Base-by-base conservation (phyloP, 257 asterid species). In the Salvia rosmarinus region DNA sequence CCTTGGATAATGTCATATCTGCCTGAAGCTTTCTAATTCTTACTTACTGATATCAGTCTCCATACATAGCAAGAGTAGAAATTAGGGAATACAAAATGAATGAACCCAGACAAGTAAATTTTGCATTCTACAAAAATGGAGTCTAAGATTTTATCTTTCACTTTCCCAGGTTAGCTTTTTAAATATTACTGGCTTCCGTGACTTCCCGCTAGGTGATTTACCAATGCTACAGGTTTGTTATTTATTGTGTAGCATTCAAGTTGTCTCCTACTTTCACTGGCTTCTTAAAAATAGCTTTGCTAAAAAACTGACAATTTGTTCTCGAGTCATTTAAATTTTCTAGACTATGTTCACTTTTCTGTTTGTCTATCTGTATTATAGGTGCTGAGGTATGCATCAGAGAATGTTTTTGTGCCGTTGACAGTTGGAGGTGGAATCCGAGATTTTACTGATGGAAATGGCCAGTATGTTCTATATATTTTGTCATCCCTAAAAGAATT, bases 401-500 rank as follows among this genome's bases (percentile, higher is more conserved):
- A 92, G 81, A 86, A 90, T 73, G 90, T 89, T 65, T 92, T 92
- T 78, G 98, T 92, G 65, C 98, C 98, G 14, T 84, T 92, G 75
- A 90, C 98, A 20, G 98, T 92, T 74, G 98, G 98, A 79, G 98
- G 98, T 32, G 98, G 98, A 68, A 92, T 92, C 69, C 86, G 95
- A 80, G 96, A 92, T 85, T 92, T 92, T 71, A 90, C 89, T 67
- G 98, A 92, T 85, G 96, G 83, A 64, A 90, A 80, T 82, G 96
- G 96, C 72, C 86, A 88, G 98, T 89, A 79, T 21, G 17, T 58
- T 46, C 43, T 17, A 57, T 70, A 12, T 30, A 16, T 10, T 9
- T 16, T 23, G 37, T n/a, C 56, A 23, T 37, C 58, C 16, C 14
- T 55, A 43, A 23, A 69, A 43, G 47, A 32, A 7, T 60, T 60